Base-by-base conservation (phyloP, 768 basidiomycete species). In the Kwoniella sp. region DNA sequence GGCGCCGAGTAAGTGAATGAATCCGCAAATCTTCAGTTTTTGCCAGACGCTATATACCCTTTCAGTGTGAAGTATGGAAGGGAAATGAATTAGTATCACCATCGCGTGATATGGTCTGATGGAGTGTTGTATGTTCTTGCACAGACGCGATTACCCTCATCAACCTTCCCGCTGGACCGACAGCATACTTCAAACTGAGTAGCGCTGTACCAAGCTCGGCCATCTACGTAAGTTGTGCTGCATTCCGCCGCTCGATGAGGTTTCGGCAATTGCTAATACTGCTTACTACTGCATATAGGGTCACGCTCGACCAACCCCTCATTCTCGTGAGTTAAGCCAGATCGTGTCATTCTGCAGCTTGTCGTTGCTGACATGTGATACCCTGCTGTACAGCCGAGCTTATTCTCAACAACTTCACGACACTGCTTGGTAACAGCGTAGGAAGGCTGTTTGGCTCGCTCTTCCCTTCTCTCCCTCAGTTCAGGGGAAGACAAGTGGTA, bases 401-500 rank as follows among this genome's bases (percentile, higher is more conserved):
- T 44, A 90, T 98, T 58, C 83, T 99, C 30, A 97, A 97, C 79
- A 88, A 88, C 68, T 97, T 99, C 76, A 89, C 90, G 0, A 98
- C 96, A 0, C 86, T 91, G 15, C 87, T 99, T 21, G 96, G 96
- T 46, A 91, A 96, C 76, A 87, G 88, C 17, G 87, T 97, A 55
- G 96, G 96, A 17, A 86, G 92, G 25, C 89, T 99, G 84, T 95
- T 98, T 81, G 95, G 96, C 72, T 93, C 93, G 0, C 85, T 93
- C 22, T 98, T 97, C 82, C 96, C 96, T 19, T 92, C 91, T 7
- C 82, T 95, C 67, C 92, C 93, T 0, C 91, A 96, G 77, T 97
- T 96, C 76, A 88, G 92, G 81, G 96, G 96, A 33, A 78, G 96
- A 29, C 96, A 99, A 80, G 94, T 97, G 10, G 94, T 98, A 13